phyloP scores from a whole-genome alignment of 805 yeast species.

The Tetrapisispora nanseiensis region DNA sequence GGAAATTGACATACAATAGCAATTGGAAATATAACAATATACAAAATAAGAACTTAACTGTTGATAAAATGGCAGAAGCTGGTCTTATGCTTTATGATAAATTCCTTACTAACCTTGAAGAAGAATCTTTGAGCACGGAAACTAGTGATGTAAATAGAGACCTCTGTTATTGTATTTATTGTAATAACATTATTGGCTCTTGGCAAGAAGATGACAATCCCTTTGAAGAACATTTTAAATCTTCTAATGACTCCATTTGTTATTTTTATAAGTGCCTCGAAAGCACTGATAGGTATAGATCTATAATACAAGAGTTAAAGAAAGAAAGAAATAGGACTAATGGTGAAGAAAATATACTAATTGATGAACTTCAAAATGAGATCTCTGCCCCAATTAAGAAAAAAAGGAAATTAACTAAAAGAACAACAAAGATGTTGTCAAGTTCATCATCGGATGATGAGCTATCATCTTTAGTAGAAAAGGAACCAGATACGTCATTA shows the following conservation, averaged over 20 bases:
- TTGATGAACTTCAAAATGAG: background rate
- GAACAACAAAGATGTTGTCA: slow-evolving; percentile 9
- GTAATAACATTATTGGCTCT: slow-evolving; percentile 45
- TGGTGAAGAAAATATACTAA: background rate
- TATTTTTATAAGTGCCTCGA: background rate
- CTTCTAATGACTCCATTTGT: background rate
- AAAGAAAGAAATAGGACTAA: background rate
- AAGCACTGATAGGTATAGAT: background rate
- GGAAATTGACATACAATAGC: slow-evolving; percentile 12
- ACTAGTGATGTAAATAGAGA: slow-evolving; percentile 31
- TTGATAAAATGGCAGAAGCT: slow-evolving; percentile 37
- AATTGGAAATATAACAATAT: slow-evolving; percentile 19
- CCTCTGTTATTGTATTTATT: slow-evolving; percentile 49
- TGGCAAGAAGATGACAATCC: slow-evolving; percentile 52
- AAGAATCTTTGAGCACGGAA: background rate
- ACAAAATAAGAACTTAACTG: slow-evolving; percentile 8
- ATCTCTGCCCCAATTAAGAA: slow-evolving; percentile 7
- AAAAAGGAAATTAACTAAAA: slow-evolving; percentile 12
- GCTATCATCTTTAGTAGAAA: background rate
- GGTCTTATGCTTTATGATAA: slow-evolving; percentile 47
- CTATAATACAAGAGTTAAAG: background rate
- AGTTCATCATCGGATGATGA: slow-evolving; percentile 5
- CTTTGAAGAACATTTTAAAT: slow-evolving; percentile 34
- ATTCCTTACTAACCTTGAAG: slow-evolving; percentile 33
- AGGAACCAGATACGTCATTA: slow-evolving; percentile 2